phyloP scores from a whole-genome alignment of 805 yeast genomes.

The Candida broadrunensis region DNA sequence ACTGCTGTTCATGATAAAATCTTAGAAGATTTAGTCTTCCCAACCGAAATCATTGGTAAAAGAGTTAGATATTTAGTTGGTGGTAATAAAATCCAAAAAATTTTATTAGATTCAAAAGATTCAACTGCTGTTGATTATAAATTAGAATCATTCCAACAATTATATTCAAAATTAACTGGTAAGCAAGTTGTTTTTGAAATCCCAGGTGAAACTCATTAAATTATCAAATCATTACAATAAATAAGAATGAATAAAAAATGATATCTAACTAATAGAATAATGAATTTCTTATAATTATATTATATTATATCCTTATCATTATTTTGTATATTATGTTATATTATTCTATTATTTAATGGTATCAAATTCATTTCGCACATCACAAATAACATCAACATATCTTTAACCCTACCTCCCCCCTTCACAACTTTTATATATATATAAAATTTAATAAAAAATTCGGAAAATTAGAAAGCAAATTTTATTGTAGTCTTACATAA shows the following conservation, averaged over 20 bases:
- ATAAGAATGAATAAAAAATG: too few species aligned
- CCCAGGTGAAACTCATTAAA: constrained; percentile 46
- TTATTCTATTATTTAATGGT: too few species aligned
- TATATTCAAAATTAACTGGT: constrained; percentile 98
- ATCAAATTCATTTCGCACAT: too few species aligned
- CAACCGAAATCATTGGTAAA: constrained; percentile 98
- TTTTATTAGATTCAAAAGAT: constrained; percentile 96
- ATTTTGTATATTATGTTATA: too few species aligned
- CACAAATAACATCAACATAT: too few species aligned
- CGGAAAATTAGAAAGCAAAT: not conserved
- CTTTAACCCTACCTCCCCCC: not conserved
- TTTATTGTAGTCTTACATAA: not conserved
- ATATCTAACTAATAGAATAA: constrained; percentile 2
- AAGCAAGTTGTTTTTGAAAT: constrained; percentile 99
- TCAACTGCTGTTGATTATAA: constrained; percentile 96
- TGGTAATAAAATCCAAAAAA: constrained; percentile 98
- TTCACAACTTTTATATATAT: not conserved
- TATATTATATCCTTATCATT: too few species aligned
- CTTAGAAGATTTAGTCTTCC: constrained; percentile 99
- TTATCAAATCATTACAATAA: too few species aligned
- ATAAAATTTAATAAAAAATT: not conserved
- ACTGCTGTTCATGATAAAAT: constrained; percentile 98
- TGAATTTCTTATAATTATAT: too few species aligned
- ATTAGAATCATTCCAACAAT: constrained; percentile 98
- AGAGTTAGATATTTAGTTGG: constrained; percentile 99